phyloP scores from a whole-genome alignment of 2,329 filamentous ascomycete species.

The Neonectria magnoliae region DNA sequence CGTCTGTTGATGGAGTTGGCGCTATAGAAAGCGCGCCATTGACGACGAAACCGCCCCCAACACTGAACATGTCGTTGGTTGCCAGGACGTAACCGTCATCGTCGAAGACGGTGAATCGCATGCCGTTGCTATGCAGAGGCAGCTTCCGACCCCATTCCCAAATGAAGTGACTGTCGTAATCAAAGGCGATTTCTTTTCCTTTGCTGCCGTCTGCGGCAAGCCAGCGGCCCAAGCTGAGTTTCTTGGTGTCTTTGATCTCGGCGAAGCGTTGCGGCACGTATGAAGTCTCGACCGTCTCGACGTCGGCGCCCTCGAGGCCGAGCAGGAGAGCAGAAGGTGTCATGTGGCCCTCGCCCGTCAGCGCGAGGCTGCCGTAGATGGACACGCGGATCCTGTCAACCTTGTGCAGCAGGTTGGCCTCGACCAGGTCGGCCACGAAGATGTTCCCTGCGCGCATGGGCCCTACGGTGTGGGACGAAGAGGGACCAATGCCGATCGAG shows the following conservation, averaged over 20 bases:
- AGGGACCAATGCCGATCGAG: constrained; percentile 62
- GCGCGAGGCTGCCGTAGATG: constrained; percentile 60
- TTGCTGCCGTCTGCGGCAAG: constrained; percentile 51
- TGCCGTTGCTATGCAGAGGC: constrained; percentile 62
- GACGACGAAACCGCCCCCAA: constrained; percentile 63
- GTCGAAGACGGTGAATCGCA: constrained; percentile 62
- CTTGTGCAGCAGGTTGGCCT: constrained; percentile 56
- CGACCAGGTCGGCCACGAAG: constrained; percentile 58
- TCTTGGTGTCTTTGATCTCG: constrained; percentile 58
- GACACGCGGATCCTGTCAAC: constrained; percentile 59
- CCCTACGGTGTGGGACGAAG: constrained; percentile 62
- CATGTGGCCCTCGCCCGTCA: constrained; percentile 63
- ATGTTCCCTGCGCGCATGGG: constrained; percentile 64
- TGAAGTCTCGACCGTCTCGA: constrained; percentile 60
- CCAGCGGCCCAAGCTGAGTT: constrained; percentile 55
- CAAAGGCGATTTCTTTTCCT: constrained; percentile 54
- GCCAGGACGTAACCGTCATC: constrained; percentile 57
- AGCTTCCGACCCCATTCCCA: constrained; percentile 64
- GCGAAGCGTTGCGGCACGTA: constrained; percentile 58
- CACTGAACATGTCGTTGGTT: constrained; percentile 62
- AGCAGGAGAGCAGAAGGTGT: constrained; percentile 60
- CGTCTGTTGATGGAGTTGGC: constrained; percentile 33
- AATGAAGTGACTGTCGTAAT: constrained; percentile 59
- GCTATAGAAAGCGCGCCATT: constrained; percentile 59
- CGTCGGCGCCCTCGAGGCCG: constrained; percentile 60